Evolutionary conservation across 345 rosid genomes (phyloP).

Genomic region (Rubroshorea leprosula): DNA sequence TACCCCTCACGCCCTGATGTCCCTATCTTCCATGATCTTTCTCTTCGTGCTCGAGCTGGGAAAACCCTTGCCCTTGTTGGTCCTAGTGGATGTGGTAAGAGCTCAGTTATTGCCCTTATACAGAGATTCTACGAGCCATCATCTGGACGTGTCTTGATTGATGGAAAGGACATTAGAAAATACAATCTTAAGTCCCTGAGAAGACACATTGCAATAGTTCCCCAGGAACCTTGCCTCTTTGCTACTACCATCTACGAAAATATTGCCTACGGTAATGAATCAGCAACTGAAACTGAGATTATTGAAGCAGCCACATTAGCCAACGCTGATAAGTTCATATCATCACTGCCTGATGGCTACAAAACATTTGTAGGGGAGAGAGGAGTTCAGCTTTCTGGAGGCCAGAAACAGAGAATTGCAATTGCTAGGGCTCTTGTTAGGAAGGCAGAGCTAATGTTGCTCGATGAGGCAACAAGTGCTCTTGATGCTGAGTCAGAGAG

Average conservation of each 20-base stretch:
- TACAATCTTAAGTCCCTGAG: conserved; percentile 89
- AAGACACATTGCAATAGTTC: conserved; percentile 85
- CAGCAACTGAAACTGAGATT: conserved; percentile 82
- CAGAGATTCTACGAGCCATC: conserved; percentile 86
- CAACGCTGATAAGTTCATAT: conserved; percentile 86
- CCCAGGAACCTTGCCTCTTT: conserved; percentile 93
- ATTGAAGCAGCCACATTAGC: conserved; percentile 88
- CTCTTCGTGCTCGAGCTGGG: conserved; percentile 83
- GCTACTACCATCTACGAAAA: conserved; percentile 78
- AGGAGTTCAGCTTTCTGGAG: conserved; percentile 94
- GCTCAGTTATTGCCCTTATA: conserved; percentile 80
- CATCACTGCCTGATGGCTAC: conserved; percentile 75
- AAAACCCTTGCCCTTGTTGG: conserved; percentile 95
- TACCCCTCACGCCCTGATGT: conserved; percentile 90
- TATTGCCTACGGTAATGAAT: conserved; percentile 87
- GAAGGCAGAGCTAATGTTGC: conserved; percentile 84
- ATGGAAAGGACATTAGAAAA: conserved; percentile 88
- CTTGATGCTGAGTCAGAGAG: conserved; percentile 91
- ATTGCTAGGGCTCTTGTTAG: conserved; percentile 77
- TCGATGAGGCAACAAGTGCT: conserved; percentile 96
- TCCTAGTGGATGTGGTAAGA: conserved; percentile 97
- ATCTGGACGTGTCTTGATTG: conserved; percentile 83
- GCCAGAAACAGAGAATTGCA: conserved; percentile 89
- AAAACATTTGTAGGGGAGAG: conserved; percentile 83
- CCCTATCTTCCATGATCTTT: conserved; percentile 74